A percentile compares a stretch with the other conserved stretches of the same genome.
These are phyloP conservation scores for Penicillium crystallinum DNA, from an alignment of 495 filamentous ascomycete species.

Conservation along the genomic window DNA sequence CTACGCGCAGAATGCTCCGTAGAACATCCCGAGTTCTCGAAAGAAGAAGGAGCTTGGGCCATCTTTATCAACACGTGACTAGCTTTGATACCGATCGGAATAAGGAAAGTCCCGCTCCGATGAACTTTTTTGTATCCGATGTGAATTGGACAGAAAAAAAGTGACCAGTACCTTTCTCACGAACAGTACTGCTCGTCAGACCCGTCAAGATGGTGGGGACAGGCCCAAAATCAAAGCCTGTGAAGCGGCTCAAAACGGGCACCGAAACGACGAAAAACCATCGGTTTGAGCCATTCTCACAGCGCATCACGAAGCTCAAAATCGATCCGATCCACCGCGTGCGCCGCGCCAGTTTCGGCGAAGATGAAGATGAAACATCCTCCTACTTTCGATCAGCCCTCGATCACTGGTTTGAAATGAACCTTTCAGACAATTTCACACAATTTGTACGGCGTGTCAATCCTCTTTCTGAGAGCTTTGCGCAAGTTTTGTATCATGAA, in stretches of 20 bases:
- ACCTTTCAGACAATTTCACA: conserved; percentile 74
- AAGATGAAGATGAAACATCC: conserved; percentile 63
- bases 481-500: conserved; percentile 84
- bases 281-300: conserved; percentile 86
- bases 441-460: conserved; percentile 66
- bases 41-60: conserved; percentile 39
- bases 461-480: conserved; percentile 79
- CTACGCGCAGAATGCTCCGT: not conserved
- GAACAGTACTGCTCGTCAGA: conserved; percentile 29
- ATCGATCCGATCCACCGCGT: conserved; percentile 88
- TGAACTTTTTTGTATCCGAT: conserved; percentile 44
- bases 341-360: conserved; percentile 69
- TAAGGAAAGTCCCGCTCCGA: conserved; percentile 32
- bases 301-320: conserved; percentile 87
- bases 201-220: conserved; percentile 49
- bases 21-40: conserved; percentile 8
- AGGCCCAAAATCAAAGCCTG: conserved; percentile 60
- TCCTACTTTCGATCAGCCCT: conserved; percentile 81
- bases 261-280: conserved; percentile 76
- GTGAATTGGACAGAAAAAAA: conserved; percentile 16
- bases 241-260: conserved; percentile 53
- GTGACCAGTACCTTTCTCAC: conserved; percentile 21
- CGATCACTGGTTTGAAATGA: conserved; percentile 85
- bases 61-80: conserved; percentile 26
- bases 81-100: conserved; percentile 17